These are phyloP conservation scores for Brassica incana DNA, from an alignment of 345 rosid species.

Conservation along the genomic window DNA sequence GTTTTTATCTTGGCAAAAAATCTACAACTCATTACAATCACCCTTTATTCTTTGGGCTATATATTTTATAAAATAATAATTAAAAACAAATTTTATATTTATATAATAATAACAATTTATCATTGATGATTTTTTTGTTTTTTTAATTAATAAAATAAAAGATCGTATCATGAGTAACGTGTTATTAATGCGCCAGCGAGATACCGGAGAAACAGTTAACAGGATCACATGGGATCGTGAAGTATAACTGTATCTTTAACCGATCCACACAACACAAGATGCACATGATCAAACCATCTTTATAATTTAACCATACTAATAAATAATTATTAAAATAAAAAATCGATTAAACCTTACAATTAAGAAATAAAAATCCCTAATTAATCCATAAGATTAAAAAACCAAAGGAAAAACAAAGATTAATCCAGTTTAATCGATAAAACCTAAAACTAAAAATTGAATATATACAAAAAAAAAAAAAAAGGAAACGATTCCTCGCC, in stretches of 20 bases:
- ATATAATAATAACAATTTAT: not conserved
- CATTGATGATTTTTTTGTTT: not conserved
- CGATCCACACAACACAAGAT: slow-evolving; percentile 8
- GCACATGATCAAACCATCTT: not conserved
- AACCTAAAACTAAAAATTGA: not conserved
- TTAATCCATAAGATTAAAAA: not conserved
- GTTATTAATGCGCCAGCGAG: slow-evolving; percentile 6
- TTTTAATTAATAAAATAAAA: not conserved
- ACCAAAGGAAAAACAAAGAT: not conserved
- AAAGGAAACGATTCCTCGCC: not conserved
- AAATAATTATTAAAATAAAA: not conserved
- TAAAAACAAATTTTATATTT: not conserved
- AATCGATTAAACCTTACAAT: not conserved
- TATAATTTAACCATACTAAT: not conserved
- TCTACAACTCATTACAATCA: too few species aligned
- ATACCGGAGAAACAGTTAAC: not conserved
- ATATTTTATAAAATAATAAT: too few species aligned
- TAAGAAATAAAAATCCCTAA: not conserved
- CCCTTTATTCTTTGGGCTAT: too few species aligned
- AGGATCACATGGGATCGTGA: slow-evolving; percentile 18
- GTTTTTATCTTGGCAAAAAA: too few species aligned
- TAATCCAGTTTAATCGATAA: not conserved
- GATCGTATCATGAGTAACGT: not conserved
- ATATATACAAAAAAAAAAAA: not conserved
- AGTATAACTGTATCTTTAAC: not conserved